phyloP scores from a whole-genome alignment of 352 stramenopile species.

The Pythium volutum region DNA sequence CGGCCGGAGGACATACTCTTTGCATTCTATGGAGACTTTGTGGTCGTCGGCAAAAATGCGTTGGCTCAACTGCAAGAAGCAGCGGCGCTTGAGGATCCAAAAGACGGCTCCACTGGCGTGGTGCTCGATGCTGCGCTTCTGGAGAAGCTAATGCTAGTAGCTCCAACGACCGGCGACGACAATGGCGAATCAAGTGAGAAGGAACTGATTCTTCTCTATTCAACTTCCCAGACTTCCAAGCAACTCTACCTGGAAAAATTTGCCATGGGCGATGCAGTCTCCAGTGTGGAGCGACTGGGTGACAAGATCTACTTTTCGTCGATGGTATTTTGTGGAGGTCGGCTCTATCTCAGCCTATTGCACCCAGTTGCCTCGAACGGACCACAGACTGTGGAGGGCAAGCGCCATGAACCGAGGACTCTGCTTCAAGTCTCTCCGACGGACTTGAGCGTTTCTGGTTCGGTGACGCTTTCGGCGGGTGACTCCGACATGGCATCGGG shows the following conservation, averaged over 20 bases:
- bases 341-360: conserved; percentile 46
- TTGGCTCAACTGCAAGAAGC: conserved; percentile 29
- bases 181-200: not conserved
- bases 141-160: not conserved
- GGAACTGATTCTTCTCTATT: conserved; percentile 25
- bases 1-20: conserved; percentile 21
- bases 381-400: conserved; percentile 9
- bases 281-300: conserved; percentile 34
- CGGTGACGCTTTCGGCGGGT: conserved; percentile 14
- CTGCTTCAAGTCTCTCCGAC: conserved; percentile 29
- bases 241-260: conserved; percentile 27
- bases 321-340: conserved; percentile 39
- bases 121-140: conserved; percentile 18
- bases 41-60: conserved; percentile 29
- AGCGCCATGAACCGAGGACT: conserved; percentile 18
- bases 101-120: conserved; percentile 7
- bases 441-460: conserved; percentile 10
- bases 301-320: conserved; percentile 43
- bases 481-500: conserved; percentile 1
- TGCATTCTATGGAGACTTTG: conserved; percentile 58
- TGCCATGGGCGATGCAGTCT: conserved; percentile 18
- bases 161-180: not conserved
- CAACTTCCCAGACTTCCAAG: not conserved
- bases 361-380: conserved; percentile 23
- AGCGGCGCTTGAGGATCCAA: not conserved